These are phyloP conservation scores for Colletotrichum godetiae DNA, from an alignment of 2,329 filamentous ascomycete genomes.

Conservation along the genomic window DNA sequence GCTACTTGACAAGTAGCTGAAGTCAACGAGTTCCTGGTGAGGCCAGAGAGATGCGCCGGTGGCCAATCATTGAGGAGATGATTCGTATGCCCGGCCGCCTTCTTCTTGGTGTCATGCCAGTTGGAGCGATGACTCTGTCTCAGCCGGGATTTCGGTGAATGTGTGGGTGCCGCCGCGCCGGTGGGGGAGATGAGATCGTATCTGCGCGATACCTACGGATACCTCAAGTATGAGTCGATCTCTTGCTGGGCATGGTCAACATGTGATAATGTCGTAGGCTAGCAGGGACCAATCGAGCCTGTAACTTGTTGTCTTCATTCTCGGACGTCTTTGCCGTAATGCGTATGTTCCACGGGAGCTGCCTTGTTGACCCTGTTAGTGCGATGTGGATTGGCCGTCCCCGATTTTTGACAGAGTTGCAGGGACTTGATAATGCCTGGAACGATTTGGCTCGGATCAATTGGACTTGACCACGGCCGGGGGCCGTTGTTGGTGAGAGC, in stretches of 20 bases:
- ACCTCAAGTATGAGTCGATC: conserved; percentile 5
- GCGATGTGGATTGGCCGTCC: neutral
- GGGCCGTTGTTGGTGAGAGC: neutral
- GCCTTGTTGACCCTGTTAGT: neutral
- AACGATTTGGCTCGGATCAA: neutral
- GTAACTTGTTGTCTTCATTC: neutral
- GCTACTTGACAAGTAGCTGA: neutral
- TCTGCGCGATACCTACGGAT: conserved; percentile 2
- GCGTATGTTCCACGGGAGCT: neutral
- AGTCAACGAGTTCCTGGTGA: conserved; percentile 2
- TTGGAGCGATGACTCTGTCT: conserved; percentile 24
- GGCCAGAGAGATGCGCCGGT: neutral
- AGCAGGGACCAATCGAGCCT: neutral
- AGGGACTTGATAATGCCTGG: neutral
- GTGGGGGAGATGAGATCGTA: conserved; percentile 12
- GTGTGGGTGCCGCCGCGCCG: conserved; percentile 5
- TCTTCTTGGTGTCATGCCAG: neutral
- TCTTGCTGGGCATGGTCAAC: neutral
- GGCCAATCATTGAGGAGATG: conserved; percentile 9
- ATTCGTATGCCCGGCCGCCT: neutral
- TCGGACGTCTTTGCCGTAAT: neutral
- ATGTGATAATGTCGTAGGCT: conserved; percentile 3
- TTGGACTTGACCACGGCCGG: neutral
- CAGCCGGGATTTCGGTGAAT: conserved; percentile 24
- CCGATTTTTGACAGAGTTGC: neutral